Percentiles rank a stretch among this genome's conserved stretches.
Conservation (phyloP, 2,329 filamentous ascomycete genomes). For the Cercospora citrullina region DNA sequence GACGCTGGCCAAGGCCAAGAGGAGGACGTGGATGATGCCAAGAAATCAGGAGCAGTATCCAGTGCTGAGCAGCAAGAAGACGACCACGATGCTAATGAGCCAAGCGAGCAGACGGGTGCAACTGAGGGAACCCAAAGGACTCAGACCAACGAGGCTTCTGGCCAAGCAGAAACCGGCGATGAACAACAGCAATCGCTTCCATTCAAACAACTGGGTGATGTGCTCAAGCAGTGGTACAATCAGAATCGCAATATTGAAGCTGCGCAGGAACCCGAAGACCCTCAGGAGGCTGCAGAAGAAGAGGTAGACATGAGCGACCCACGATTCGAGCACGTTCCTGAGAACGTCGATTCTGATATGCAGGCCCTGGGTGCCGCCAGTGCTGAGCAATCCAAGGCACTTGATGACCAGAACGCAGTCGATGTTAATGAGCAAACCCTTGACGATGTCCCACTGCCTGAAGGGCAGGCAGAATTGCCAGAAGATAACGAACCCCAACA, state of each 20-base stretch:
- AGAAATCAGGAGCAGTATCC: constrained; percentile 43
- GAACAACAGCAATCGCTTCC: constrained; percentile 56
- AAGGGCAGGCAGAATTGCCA: constrained; percentile 32
- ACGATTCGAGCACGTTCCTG: constrained; percentile 91
- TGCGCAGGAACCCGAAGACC: constrained; percentile 50
- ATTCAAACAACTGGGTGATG: constrained; percentile 93
- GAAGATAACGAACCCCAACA: constrained; percentile 44
- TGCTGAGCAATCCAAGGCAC: constrained; percentile 79
- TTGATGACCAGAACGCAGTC: constrained; percentile 83
- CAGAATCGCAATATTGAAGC: constrained; percentile 80
- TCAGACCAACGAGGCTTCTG: constrained; percentile 21
- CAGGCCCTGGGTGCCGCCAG: constrained; percentile 88
- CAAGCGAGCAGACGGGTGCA: constrained; percentile 28
- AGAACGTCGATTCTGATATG: constrained; percentile 79
- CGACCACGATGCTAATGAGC: constrained; percentile 28
- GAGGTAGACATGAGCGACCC: constrained; percentile 65
- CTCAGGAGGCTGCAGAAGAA: constrained; percentile 52
- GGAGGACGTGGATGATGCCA: constrained; percentile 38
- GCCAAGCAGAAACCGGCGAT: constrained; percentile 22
- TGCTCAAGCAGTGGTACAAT: constrained; percentile 87
- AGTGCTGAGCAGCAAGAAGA: constrained; percentile 38
- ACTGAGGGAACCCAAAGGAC: constrained; percentile 28
- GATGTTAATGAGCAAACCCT: constrained; percentile 47
- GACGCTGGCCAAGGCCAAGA: constrained; percentile 48
- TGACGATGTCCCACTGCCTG: constrained; percentile 37